Evolutionary conservation across 1,284 basidiomycete genomes (phyloP).

Genomic region (Trametes hirsuta): DNA sequence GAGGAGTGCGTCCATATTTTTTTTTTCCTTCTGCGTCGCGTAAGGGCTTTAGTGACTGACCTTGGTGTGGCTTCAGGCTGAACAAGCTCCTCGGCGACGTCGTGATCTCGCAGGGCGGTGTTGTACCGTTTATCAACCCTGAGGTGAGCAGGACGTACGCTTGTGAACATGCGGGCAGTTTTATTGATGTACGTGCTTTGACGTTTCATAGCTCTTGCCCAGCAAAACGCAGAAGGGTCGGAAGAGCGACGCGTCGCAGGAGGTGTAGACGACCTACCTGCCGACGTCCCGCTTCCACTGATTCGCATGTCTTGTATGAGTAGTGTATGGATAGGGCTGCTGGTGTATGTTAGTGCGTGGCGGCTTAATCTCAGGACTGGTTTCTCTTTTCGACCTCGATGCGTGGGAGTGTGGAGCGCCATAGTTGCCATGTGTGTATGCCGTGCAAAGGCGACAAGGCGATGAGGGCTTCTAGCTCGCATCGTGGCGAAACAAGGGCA

Average conservation of each 20-base stretch:
- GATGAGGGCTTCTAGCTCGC: too few species aligned
- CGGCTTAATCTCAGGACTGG: background rate
- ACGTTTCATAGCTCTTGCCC: constrained; percentile 57
- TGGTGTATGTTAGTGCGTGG: constrained; percentile 3
- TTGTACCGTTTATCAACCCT: constrained; percentile 64
- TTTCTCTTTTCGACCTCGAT: too few species aligned
- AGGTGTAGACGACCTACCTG: constrained; percentile 33
- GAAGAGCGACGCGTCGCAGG: constrained; percentile 40
- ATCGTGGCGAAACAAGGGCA: too few species aligned
- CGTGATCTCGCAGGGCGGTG: constrained; percentile 89
- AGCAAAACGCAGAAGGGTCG: constrained; percentile 43
- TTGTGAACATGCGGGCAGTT: too few species aligned
- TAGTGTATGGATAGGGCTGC: constrained; percentile 13
- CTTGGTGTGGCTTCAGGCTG: constrained; percentile 38
- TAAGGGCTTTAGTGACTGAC: too few species aligned
- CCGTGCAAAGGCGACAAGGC: too few species aligned
- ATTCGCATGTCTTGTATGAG: constrained; percentile 1
- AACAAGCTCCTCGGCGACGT: constrained; percentile 79
- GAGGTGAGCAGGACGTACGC: constrained; percentile 34
- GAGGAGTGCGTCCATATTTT: constrained; percentile 57
- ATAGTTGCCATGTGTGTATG: too few species aligned
- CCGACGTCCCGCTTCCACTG: background rate
- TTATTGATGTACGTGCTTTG: background rate
- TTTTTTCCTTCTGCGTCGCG: background rate
- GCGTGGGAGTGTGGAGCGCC: too few species aligned